Conservation (phyloP, 2,329 filamentous ascomycete species). For the Rugonectria rugulosa region DNA sequence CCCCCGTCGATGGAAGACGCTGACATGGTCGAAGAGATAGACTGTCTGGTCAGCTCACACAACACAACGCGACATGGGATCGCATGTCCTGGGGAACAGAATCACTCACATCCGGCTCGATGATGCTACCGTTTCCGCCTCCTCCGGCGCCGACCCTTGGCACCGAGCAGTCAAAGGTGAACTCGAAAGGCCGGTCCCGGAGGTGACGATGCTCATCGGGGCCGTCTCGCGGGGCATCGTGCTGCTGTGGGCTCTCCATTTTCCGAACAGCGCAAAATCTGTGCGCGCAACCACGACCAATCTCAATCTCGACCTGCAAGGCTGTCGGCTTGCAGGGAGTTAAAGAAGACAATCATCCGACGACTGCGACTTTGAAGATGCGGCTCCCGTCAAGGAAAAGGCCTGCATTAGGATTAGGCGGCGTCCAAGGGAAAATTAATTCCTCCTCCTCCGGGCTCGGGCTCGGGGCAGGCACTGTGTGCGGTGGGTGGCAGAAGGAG, state of each 20-base stretch:
- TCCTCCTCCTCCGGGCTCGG: neutral
- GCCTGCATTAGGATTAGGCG: neutral
- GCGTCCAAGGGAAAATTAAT: neutral
- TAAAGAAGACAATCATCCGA: neutral
- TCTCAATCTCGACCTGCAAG: neutral
- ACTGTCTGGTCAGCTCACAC: constrained; percentile 1
- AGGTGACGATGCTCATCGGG: neutral
- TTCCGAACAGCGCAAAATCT: neutral
- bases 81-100: neutral
- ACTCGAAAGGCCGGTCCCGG: neutral
- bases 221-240: neutral
- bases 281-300: neutral
- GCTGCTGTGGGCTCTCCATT: neutral
- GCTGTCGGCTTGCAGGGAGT: neutral
- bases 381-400: neutral
- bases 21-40: constrained; percentile 6
- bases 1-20: constrained; percentile 4
- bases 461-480: neutral
- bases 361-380: neutral
- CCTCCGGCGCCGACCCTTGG: neutral
- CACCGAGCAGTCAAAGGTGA: constrained; percentile 1
- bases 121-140: constrained; percentile 1
- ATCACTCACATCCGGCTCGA: constrained; percentile 11
- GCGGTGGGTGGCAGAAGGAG: neutral
- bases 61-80: neutral